Base-by-base conservation (phyloP, 805 yeast genomes). In the Schizosaccharomyces osmophilus region DNA sequence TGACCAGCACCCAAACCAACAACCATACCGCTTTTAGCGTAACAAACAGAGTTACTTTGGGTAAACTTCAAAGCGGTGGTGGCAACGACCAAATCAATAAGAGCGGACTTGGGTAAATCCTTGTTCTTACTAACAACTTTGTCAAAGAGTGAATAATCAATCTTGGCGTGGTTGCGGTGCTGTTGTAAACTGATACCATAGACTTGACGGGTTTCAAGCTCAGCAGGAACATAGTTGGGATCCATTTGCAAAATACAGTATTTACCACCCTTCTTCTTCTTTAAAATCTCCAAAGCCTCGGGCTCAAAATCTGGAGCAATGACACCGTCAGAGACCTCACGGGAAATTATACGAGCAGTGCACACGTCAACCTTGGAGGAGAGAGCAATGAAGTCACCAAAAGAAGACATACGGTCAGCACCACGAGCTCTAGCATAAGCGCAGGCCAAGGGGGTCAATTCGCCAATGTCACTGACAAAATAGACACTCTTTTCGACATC, bases 341-440 rank as follows among this genome's bases (percentile, higher is more conserved):
- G 87, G 62, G 97, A 85, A 72, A 93, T 93, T 74, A 93, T 90
- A 74, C 85, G 84, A 62, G 98, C 98, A 64, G 98, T 93, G 70
- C 96, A 87, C 62, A 85, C 77, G 73, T 93, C 98, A 67, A 93
- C 98, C 74, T 85, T 86, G 79, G 90, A 90, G 64, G 97, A 88
- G 66, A 93, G 79, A 59, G 98, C 98, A 70, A 93, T 93, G 79
- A 88, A 93, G 75, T 93, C 98, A 72, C 98, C 98, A 72, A 93
- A 93, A 15, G 95, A 86, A 5, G 97, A 89, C 98, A 93, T 93
- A 80, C 98, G 84, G 76, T 93, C 98, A 67, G 98, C 98, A 74
- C 98, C 98, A 75, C 98, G 86, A 62, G 98, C 98, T 77, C 97
- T 86, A 48, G 98, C 98, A 70, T 93, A 93, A 63, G 98, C 98